phyloP scores from a whole-genome alignment of 495 filamentous ascomycete genomes.

The Rusavskia elegans region DNA sequence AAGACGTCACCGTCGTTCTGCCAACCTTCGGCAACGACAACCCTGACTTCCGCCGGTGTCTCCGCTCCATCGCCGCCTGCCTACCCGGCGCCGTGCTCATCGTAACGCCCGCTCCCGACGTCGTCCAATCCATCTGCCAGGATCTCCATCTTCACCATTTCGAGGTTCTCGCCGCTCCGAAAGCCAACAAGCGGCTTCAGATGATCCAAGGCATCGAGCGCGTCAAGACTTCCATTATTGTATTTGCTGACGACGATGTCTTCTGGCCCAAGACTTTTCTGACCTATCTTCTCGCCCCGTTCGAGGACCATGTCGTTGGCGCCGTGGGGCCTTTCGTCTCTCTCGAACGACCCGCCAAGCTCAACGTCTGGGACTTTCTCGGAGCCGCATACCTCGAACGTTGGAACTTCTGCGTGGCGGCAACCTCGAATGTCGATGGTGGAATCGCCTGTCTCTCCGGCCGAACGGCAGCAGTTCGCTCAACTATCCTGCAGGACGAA shows the following conservation, averaged over 20 bases:
- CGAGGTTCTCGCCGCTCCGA: neutral
- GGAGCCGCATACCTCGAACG: slow-evolving; percentile 36
- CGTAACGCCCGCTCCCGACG: neutral
- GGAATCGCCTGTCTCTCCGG: slow-evolving; percentile 41
- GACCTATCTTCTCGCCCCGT: slow-evolving; percentile 31
- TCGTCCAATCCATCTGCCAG: neutral
- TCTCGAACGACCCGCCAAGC: slow-evolving; percentile 22
- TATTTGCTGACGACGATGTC: slow-evolving; percentile 38
- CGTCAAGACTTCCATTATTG: slow-evolving; percentile 24
- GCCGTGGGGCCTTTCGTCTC: slow-evolving; percentile 37
- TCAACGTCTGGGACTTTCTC: slow-evolving; percentile 34
- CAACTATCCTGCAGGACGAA: slow-evolving; percentile 23
- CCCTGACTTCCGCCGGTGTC: neutral
- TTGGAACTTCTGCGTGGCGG: slow-evolving; percentile 40
- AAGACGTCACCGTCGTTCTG: slow-evolving; percentile 2
- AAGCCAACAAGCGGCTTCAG: slow-evolving; percentile 3
- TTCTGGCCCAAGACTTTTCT: slow-evolving; percentile 32
- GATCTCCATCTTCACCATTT: neutral
- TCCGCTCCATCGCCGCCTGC: neutral
- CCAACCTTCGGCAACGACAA: neutral
- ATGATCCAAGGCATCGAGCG: slow-evolving; percentile 3
- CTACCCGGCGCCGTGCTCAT: neutral
- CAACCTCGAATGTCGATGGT: slow-evolving; percentile 36
- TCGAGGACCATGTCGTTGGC: slow-evolving; percentile 34
- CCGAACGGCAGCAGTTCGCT: slow-evolving; percentile 27